phyloP scores from a whole-genome alignment of 495 filamentous ascomycete species.

The Usnea hakonensis region DNA sequence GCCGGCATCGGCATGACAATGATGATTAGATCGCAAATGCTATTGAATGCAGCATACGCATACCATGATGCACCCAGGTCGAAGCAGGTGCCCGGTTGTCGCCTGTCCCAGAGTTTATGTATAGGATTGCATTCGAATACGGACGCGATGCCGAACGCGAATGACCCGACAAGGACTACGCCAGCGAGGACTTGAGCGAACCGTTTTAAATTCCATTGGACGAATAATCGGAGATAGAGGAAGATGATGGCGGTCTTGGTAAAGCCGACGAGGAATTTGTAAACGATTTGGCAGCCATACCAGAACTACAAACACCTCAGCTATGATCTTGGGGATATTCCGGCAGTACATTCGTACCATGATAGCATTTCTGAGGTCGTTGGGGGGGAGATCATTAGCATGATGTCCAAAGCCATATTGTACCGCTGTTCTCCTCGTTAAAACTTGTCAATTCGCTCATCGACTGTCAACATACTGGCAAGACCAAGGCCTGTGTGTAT shows the following conservation, averaged over 20 bases:
- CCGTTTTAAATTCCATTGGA: not conserved
- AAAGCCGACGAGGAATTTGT: constrained; percentile 7
- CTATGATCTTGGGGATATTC: not conserved
- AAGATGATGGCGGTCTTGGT: constrained; percentile 4
- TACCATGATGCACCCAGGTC: constrained; percentile 1
- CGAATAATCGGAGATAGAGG: not conserved
- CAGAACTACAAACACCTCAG: not conserved
- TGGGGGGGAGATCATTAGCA: not conserved
- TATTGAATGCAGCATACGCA: constrained; percentile 22
- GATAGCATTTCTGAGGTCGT: not conserved
- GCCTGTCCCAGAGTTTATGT: not conserved
- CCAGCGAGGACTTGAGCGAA: not conserved
- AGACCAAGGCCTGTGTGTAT: not conserved
- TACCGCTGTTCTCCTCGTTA: not conserved
- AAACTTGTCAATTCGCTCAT: not conserved
- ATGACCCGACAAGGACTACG: not conserved
- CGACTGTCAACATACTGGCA: not conserved
- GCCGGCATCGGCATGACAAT: constrained; percentile 43
- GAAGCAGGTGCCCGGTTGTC: not conserved
- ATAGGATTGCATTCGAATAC: constrained; percentile 5
- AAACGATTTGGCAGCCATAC: constrained; percentile 1
- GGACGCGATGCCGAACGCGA: not conserved
- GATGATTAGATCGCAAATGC: constrained; percentile 42
- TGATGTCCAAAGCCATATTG: constrained; percentile 1
- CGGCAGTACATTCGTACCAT: not conserved